These are phyloP conservation scores for Solanum hybrid DNA, from an alignment of 305 asterid genomes.

Conservation along the genomic window DNA sequence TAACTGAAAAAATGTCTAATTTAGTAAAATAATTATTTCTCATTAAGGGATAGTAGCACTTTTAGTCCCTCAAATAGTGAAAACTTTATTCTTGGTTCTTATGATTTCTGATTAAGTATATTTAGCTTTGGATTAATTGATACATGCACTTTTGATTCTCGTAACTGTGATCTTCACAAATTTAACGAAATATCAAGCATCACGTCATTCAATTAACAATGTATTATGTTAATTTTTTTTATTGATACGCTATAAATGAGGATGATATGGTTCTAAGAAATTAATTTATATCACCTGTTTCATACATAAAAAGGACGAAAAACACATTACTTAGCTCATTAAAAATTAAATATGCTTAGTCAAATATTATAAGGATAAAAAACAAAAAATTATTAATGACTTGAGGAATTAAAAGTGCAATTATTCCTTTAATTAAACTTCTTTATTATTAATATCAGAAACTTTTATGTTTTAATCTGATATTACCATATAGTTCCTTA, in stretches of 20 bases:
- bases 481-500: neutral
- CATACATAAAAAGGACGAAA: neutral
- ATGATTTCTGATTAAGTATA: neutral
- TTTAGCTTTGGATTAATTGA: neutral
- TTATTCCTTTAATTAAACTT: neutral
- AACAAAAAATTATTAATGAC: neutral
- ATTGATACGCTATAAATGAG: neutral
- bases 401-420: neutral
- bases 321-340: neutral
- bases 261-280: neutral
- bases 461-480: neutral
- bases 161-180: neutral
- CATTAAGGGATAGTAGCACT: neutral
- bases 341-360: neutral
- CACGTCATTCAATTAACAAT: neutral
- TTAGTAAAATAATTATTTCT: neutral
- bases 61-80: neutral
- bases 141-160: neutral
- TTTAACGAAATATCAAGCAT: too few species aligned
- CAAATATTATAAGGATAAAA: neutral
- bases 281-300: neutral
- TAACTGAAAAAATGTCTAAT: neutral
- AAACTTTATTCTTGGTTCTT: neutral
- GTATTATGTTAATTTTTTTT: too few species aligned
- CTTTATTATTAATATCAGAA: neutral